Conservation (phyloP, 1,139 yeast genomes). For the Pneumocystis murina region DNA sequence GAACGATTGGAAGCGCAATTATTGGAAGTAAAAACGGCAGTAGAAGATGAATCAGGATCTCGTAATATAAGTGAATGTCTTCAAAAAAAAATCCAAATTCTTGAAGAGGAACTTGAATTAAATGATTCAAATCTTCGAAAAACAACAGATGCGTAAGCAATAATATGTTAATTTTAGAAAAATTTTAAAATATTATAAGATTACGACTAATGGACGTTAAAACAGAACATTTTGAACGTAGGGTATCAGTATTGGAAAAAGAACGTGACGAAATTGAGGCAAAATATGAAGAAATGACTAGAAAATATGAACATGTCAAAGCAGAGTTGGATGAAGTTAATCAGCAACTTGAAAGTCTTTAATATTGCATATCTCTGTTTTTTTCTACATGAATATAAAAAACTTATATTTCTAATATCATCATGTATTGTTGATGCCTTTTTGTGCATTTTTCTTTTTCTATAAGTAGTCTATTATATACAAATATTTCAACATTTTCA, state of each 20-base stretch:
- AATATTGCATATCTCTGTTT: neutral
- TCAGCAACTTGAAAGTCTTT: conserved; percentile 57
- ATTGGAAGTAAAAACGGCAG: conserved; percentile 69
- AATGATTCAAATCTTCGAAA: conserved; percentile 85
- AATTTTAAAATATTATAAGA: neutral
- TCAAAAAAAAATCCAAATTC: conserved; percentile 78
- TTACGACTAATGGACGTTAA: conserved; percentile 91
- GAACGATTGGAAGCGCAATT: conserved; percentile 76
- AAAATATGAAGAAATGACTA: conserved; percentile 77
- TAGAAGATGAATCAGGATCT: conserved; percentile 82
- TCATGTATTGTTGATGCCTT: too few relatives aligned
- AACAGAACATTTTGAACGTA: conserved; percentile 93
- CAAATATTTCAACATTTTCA: too few relatives aligned
- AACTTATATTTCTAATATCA: neutral
- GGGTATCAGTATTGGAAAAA: conserved; percentile 77
- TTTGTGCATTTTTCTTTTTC: neutral
- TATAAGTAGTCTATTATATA: too few relatives aligned
- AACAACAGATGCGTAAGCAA: conserved; percentile 56
- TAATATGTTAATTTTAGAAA: neutral
- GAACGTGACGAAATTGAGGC: conserved; percentile 88
- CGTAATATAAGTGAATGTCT: conserved; percentile 40
- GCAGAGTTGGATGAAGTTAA: conserved; percentile 88
- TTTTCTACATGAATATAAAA: neutral
- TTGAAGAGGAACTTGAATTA: conserved; percentile 88
- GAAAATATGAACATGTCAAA: conserved; percentile 67